Base-by-base conservation (phyloP, 768 basidiomycete species). In the Pleurotus cornucopiae region DNA sequence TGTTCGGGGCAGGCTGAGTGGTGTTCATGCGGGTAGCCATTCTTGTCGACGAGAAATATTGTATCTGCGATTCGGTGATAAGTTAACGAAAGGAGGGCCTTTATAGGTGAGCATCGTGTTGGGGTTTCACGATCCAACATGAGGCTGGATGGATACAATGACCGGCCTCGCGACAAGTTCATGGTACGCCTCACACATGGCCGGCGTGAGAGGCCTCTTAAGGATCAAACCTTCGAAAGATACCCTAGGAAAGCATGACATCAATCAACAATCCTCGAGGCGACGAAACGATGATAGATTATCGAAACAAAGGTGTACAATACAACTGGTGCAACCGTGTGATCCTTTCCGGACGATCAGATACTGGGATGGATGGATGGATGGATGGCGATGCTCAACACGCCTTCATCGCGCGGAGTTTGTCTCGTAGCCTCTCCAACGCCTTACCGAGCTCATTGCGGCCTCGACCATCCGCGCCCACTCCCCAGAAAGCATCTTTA, bases 401-500 rank as follows among this genome's bases (percentile, higher is more conserved):
- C 41, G 51, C 51, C 21, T 25, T 40, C 14, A 21, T 39, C 51
- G 66, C 72, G 64, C 80, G 82, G 53, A 88, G 69, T 65, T 76
- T 79, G 46, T 72, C 69, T 58, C 88, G 75, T 60, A 90, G 70
- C 60, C 85, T 79, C 60, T 82, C 79, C 9, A 89, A 76, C 9
- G 84, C 82, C 65, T 84, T 87, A 41, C 88, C 89, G 30, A 90
- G 79, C 66, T 90, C 86, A 60, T 90, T 90, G 40, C 82, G 80
- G 18, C 88, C 88, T 62, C 75, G 71, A 23, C 77, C 71, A 66
- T 90, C 84, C 39, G 78, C 73, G 4, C 88, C 88, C 58, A 83
- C 68, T n/a, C 88, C 88, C 87, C 88, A 90, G 68, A 89, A 89
- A 40, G 85, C 75, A 66, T 90, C 88, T 60, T 82, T 85, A 57